Conservation (phyloP, 2,329 filamentous ascomycete species). For the Claviceps maximensis region DNA sequence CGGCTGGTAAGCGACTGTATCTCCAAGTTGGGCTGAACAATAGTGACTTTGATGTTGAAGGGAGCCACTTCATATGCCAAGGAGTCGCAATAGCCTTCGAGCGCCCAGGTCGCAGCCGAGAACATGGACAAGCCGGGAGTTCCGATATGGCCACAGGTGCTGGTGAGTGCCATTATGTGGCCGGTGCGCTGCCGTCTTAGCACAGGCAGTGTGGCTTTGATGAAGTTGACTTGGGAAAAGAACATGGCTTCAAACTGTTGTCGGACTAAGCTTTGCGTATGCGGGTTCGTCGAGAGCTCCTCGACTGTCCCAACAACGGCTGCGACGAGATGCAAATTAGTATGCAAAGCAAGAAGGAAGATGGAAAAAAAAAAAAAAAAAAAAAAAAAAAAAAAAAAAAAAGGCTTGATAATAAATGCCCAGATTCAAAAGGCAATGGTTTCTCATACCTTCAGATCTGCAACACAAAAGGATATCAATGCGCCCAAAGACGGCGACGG, state of each 20-base stretch:
- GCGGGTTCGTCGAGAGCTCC: constrained; percentile 62
- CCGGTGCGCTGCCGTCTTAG: constrained; percentile 71
- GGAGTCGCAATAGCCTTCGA: constrained; percentile 92
- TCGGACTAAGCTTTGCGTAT: constrained; percentile 65
- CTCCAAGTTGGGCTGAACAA: constrained; percentile 92
- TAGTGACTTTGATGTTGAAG: constrained; percentile 92
- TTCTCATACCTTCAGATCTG: constrained; percentile 61
- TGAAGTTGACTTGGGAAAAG: constrained; percentile 92
- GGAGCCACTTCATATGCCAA: constrained; percentile 92
- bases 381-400: background rate
- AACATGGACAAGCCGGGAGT: constrained; percentile 86
- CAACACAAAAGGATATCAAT: constrained; percentile 88
- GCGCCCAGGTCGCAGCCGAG: constrained; percentile 83
- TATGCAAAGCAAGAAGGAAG: background rate
- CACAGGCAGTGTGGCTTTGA: constrained; percentile 72
- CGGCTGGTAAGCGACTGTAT: constrained; percentile 77
- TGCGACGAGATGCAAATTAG: constrained; percentile 18
- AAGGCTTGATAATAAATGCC: too few species aligned
- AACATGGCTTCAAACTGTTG: constrained; percentile 93
- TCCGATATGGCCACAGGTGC: constrained; percentile 82
- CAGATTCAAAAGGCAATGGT: background rate
- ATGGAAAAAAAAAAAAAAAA: background rate
- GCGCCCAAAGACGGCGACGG: constrained; percentile 68
- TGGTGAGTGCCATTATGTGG: constrained; percentile 81
- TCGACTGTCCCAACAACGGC: constrained; percentile 84